phyloP scores from a whole-genome alignment of 1,139 yeast species.

The Blastobotrys proliferans region DNA sequence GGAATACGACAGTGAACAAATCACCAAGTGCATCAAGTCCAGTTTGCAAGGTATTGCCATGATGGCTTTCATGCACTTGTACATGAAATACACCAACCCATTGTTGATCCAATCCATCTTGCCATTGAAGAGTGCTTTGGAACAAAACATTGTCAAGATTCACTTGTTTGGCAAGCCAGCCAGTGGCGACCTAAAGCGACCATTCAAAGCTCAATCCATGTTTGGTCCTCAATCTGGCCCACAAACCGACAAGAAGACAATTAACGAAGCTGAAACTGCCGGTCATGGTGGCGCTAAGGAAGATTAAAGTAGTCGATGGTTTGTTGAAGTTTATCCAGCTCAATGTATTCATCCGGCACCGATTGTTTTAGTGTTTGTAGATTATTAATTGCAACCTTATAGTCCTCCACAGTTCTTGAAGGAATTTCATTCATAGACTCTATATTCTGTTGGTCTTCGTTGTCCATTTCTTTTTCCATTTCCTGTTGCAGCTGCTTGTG shows the following conservation, averaged over 20 bases:
- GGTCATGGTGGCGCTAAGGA: conserved; percentile 91
- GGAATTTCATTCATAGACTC: background rate
- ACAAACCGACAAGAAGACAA: conserved; percentile 81
- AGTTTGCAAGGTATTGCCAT: conserved; percentile 87
- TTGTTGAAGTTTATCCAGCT: conserved; percentile 20
- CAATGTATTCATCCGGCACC: conserved; percentile 21
- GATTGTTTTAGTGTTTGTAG: conserved; percentile 15
- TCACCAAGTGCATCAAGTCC: conserved; percentile 71
- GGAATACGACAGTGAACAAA: conserved; percentile 90
- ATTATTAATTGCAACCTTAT: conserved; percentile 13
- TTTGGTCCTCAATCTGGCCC: conserved; percentile 60
- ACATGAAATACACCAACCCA: conserved; percentile 98
- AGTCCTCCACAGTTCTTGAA: conserved; percentile 9
- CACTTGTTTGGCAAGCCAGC: conserved; percentile 84
- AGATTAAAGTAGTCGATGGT: conserved; percentile 48
- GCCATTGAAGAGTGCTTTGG: conserved; percentile 85
- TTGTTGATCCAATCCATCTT: conserved; percentile 91
- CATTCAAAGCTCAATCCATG: conserved; percentile 85
- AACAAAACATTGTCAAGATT: conserved; percentile 87
- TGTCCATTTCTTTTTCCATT: conserved; percentile 5
- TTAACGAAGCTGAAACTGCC: conserved; percentile 78
- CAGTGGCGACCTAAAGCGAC: conserved; percentile 90
- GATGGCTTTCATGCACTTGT: conserved; percentile 98
- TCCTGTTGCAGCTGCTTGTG: conserved; percentile 7
- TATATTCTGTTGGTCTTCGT: conserved; percentile 3